Evolutionary conservation across 140 eudicot species (phyloP).

Genomic region (Ambrosia hybrid): DNA sequence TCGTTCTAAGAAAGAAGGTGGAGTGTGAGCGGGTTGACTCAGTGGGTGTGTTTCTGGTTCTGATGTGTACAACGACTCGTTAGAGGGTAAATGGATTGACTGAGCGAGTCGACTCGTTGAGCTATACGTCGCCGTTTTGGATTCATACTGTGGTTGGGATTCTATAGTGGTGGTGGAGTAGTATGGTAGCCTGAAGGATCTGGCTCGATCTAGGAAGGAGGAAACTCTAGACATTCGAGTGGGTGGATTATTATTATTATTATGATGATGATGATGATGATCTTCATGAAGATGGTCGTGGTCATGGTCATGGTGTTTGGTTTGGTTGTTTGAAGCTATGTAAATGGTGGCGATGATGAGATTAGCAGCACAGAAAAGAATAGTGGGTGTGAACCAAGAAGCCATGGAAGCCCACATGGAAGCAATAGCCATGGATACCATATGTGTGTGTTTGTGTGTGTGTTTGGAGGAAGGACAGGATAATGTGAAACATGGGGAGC

Average conservation of each 20-base stretch:
- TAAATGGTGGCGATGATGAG: conserved; percentile 51
- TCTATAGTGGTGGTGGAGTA: conserved; percentile 10
- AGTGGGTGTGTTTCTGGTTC: conserved; percentile 9
- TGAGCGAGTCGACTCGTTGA: conserved; percentile 36
- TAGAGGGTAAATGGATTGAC: conserved; percentile 27
- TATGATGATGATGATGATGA: background rate
- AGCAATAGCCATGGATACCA: conserved; percentile 22
- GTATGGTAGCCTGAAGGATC: conserved; percentile 45
- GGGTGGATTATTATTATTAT: conserved; percentile 1
- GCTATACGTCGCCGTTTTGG: conserved; percentile 10
- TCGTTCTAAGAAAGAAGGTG: no score
- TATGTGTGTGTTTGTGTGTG: background rate
- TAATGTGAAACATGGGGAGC: background rate
- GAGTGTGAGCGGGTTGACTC: background rate
- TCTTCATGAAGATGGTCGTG: background rate
- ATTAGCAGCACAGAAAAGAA: conserved; percentile 66
- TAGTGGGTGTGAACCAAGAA: conserved; percentile 70
- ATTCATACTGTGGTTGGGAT: background rate
- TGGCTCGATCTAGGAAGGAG: conserved; percentile 57
- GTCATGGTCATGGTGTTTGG: conserved; percentile 20
- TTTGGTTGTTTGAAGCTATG: conserved; percentile 32
- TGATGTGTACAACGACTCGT: background rate
- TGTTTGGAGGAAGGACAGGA: background rate
- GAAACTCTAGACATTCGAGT: conserved; percentile 39
- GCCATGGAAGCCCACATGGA: conserved; percentile 41